Evolutionary conservation across 148 eudicot species (phyloP).

Genomic region (Selenicereus undatus): DNA sequence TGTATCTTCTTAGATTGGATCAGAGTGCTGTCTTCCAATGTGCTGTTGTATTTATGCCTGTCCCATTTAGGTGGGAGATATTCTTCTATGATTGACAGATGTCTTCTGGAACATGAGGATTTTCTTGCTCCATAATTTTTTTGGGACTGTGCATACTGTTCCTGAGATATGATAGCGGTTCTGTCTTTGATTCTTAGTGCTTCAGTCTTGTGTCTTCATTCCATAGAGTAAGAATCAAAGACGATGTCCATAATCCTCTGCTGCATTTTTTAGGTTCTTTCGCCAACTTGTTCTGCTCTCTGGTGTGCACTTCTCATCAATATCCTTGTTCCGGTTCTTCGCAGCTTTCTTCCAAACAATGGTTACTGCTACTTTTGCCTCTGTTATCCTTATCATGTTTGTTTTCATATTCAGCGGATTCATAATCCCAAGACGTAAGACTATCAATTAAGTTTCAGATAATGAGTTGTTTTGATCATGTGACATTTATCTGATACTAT

Average conservation of each 20-base stretch:
- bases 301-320: slow-evolving; percentile 52
- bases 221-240: no score
- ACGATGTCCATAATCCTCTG: no score
- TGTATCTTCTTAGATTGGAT: no score
- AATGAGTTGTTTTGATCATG: neutral
- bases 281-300: slow-evolving; percentile 53
- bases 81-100: no score
- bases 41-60: no score
- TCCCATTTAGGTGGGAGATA: no score
- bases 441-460: neutral
- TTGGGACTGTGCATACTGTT: neutral
- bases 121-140: neutral
- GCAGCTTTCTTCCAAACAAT: slow-evolving; percentile 59
- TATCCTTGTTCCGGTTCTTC: slow-evolving; percentile 65
- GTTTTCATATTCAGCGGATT: slow-evolving; percentile 63
- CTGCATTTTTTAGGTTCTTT: slow-evolving; percentile 48
- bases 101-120: no score
- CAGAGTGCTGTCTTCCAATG: no score
- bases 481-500: slow-evolving; percentile 2
- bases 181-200: neutral
- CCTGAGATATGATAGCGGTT: neutral
- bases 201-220: neutral
- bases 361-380: slow-evolving; percentile 43
- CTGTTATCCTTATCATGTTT: slow-evolving; percentile 34
- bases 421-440: slow-evolving; percentile 62